These are phyloP conservation scores for Cladophialophora psammophila DNA, from an alignment of 2,329 filamentous ascomycete species.

Conservation along the genomic window DNA sequence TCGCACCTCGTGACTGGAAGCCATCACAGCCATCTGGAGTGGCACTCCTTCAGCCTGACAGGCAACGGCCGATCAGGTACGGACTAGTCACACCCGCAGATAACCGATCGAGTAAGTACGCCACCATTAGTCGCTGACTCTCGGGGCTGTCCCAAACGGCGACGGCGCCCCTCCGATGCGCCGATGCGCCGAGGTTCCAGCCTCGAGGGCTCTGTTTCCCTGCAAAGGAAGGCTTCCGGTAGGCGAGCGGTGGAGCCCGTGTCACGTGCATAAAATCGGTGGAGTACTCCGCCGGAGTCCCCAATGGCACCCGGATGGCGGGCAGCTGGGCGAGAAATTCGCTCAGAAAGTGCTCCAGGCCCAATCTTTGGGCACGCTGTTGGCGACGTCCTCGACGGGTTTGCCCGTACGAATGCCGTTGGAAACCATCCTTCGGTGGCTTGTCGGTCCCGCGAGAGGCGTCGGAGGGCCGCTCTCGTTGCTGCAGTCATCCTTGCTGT, in stretches of 20 bases:
- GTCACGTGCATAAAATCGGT: conserved; percentile 9
- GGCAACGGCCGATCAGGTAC: neutral
- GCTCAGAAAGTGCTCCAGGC: conserved; percentile 68
- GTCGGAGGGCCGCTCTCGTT: conserved; percentile 35
- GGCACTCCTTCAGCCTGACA: neutral
- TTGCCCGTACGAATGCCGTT: conserved; percentile 42
- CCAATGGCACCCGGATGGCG: neutral
- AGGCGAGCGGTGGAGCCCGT: conserved; percentile 9
- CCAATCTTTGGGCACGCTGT: conserved; percentile 65
- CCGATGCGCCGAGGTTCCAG: neutral
- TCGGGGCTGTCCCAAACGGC: conserved; percentile 1
- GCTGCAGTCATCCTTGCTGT: conserved; percentile 37
- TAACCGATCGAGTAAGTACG: conserved; percentile 22
- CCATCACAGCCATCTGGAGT: neutral
- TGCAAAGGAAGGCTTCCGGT: conserved; percentile 11
- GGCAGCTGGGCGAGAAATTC: neutral
- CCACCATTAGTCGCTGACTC: conserved; percentile 14
- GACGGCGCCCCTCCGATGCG: neutral
- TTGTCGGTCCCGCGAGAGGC: conserved; percentile 32
- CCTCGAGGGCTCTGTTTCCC: conserved; percentile 12
- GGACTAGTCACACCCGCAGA: conserved; percentile 20
- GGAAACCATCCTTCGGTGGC: conserved; percentile 38
- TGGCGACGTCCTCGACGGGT: conserved; percentile 57
- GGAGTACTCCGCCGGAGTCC: conserved; percentile 19
- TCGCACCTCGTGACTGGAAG: neutral